Percentiles rank a stretch among this genome's conserved stretches.
phyloP scores from a whole-genome alignment of 2,329 filamentous ascomycete species.

The Pestalotiopsis fici region DNA sequence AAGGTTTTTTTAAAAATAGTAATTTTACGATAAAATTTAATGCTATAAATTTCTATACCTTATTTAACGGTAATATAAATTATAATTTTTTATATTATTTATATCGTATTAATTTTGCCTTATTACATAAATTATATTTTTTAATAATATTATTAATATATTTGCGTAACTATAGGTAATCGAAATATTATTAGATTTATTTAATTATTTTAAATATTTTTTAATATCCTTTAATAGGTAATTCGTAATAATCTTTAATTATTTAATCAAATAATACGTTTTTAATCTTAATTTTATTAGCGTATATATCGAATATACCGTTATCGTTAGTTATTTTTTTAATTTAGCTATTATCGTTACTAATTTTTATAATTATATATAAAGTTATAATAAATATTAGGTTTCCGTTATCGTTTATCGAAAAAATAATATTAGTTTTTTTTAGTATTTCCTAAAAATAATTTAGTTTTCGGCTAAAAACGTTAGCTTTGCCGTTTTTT shows the following conservation, averaged over 20 bases:
- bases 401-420: too few relatives aligned
- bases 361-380: background rate
- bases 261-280: background rate
- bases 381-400: background rate
- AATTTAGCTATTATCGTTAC: background rate
- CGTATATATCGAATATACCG: too few relatives aligned
- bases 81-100: background rate
- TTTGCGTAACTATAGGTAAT: too few relatives aligned
- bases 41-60: too few relatives aligned
- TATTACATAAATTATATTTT: background rate
- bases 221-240: background rate
- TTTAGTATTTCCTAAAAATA: background rate
- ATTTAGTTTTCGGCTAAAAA: too few relatives aligned
- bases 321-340: too few relatives aligned
- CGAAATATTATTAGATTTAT: background rate
- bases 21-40: too few relatives aligned
- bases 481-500: too few relatives aligned
- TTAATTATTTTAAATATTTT: background rate
- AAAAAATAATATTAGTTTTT: background rate
- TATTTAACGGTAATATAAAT: too few relatives aligned
- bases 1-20: too few relatives aligned
- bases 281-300: too few relatives aligned
- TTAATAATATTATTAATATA: background rate
- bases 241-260: background rate
- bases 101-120: background rate